A percentile compares a stretch with the other conserved stretches of the same genome.
Evolutionary conservation across 2,329 filamentous ascomycete genomes (phyloP).

Genomic region (Fusarium tjaetaba): DNA sequence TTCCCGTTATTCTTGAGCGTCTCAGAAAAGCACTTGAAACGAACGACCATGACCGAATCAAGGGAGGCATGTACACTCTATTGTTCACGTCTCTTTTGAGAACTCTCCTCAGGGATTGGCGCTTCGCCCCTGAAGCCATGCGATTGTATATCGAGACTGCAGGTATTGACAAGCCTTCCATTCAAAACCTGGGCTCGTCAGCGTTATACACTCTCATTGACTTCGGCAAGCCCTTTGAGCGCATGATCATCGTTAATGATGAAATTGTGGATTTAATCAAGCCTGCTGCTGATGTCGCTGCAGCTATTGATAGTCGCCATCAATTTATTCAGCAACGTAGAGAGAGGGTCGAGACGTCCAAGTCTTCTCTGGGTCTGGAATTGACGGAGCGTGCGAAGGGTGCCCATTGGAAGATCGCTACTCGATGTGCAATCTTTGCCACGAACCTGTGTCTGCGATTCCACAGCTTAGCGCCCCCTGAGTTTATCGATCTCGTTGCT

Average conservation of each 20-base stretch:
- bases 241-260: constrained; percentile 84
- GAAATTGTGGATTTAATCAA: constrained; percentile 76
- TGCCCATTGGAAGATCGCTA: constrained; percentile 97
- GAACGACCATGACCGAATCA: constrained; percentile 90
- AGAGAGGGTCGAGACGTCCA: constrained; percentile 82
- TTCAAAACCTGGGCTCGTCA: constrained; percentile 86
- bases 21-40: constrained; percentile 81
- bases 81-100: constrained; percentile 89
- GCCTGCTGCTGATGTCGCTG: constrained; percentile 71
- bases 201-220: constrained; percentile 89
- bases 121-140: constrained; percentile 90
- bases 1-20: constrained; percentile 83
- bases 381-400: constrained; percentile 79
- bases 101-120: constrained; percentile 91
- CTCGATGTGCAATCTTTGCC: constrained; percentile 87
- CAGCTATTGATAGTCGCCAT: constrained; percentile 68
- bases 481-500: constrained; percentile 85
- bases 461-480: constrained; percentile 81
- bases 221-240: constrained; percentile 88
- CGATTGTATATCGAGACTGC: constrained; percentile 89
- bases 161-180: constrained; percentile 90
- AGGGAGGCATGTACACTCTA: constrained; percentile 91
- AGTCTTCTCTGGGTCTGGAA: constrained; percentile 81
- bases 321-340: constrained; percentile 80
- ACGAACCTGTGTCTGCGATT: constrained; percentile 93